Base-by-base conservation (phyloP, 805 yeast species). In the Barnettozyma californica region DNA sequence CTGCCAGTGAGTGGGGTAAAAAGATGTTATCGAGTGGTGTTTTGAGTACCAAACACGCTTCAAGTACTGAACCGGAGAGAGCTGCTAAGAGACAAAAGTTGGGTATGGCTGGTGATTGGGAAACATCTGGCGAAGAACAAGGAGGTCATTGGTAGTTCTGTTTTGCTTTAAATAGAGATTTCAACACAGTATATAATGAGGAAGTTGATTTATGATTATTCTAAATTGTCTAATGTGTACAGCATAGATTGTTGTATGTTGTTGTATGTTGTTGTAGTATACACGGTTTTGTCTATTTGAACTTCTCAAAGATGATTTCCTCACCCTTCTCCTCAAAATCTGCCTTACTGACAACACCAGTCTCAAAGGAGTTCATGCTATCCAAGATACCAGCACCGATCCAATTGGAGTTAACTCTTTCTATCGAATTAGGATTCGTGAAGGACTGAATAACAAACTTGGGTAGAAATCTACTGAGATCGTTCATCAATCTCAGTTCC, bases 1-100 rank as follows among this genome's bases (percentile, higher is more conserved):
- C 97, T 20, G 96, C 96, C 23, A 92, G 96, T 48, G 76, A 72
- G 43, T 90, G 97, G 97, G 96, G 96, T 63, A 80, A 80, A 61
- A 75, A 92, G 52, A 71, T 84, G 23, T 69, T 84, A 46, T 76
- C 81, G 47, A 77, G 78, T 51, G 83, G 83, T 31, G 62, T 68
- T 2, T 48, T 68, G 57, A 60, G 54, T 21, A 56, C 61, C 9
- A 64, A 57, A 42, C 47, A 53, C 18, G 43, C 19, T 13, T 10
- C 38, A 1, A 45, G 45, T 16, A 49, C 31, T 8, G 52, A 49
- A 5, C 50, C 46, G 7, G 49, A 29, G 3, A 52, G 46, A 14
- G 49, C 47, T 8, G 16, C 44, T 2, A 66, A 66, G 48, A 64
- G 59, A 44, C 50, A 50, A 19, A 65, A 60, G 45, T 42, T 63